Evolutionary conservation across 192 early-diverging fungal species (phyloP).

Genomic region (Podila epigama): DNA sequence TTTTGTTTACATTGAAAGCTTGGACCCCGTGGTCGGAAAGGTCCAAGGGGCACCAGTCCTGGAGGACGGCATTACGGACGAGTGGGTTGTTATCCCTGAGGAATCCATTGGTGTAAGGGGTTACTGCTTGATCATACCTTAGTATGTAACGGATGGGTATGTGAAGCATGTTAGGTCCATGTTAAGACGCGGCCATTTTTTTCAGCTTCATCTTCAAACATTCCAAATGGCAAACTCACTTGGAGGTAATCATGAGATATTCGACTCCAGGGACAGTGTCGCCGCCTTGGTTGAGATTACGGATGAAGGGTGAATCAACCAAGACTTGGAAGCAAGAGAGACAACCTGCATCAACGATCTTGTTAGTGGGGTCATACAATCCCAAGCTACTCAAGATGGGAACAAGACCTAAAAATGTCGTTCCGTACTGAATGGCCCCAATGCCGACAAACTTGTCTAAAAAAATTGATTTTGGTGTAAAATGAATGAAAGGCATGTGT

Average conservation of each 20-base stretch:
- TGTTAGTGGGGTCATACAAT: slow-evolving; percentile 19
- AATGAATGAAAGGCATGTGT: background rate
- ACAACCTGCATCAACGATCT: slow-evolving; percentile 35
- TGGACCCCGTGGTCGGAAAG: background rate
- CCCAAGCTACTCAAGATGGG: background rate
- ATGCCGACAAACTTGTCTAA: slow-evolving; percentile 36
- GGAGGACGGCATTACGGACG: slow-evolving; percentile 12
- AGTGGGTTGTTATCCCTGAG: slow-evolving; percentile 2
- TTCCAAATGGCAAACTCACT: background rate
- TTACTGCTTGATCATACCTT: slow-evolving; percentile 8
- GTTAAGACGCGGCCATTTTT: background rate
- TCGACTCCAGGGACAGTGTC: slow-evolving; percentile 22
- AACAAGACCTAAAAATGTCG: background rate
- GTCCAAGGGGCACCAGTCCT: slow-evolving; percentile 7
- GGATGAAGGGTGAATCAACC: background rate
- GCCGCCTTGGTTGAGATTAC: slow-evolving; percentile 13
- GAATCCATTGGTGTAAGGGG: slow-evolving; percentile 17
- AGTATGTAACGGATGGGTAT: background rate
- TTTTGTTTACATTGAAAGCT: background rate
- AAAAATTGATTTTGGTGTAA: background rate
- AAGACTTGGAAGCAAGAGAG: slow-evolving; percentile 22
- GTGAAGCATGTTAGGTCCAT: background rate
- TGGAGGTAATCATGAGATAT: slow-evolving; percentile 16
- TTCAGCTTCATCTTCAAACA: background rate
- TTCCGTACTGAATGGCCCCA: slow-evolving; percentile 29